These are phyloP conservation scores for Sporobolus alterniflorus DNA, from an alignment of 202 grass and related monocot species.

Conservation along the genomic window DNA sequence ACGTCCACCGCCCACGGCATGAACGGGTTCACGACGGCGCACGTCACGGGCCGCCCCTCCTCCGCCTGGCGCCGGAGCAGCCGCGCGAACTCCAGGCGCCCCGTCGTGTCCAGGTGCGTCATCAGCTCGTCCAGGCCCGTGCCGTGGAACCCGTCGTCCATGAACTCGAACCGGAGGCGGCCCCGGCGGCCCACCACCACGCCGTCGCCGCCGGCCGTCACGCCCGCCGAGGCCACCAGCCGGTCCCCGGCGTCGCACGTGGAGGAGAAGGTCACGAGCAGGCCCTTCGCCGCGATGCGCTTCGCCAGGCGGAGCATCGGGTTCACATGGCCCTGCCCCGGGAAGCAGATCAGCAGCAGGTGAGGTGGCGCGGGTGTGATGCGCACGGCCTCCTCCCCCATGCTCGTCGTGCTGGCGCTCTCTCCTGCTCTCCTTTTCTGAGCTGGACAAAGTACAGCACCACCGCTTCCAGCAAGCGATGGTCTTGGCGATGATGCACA, in stretches of 20 bases:
- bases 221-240: slow-evolving; percentile 41
- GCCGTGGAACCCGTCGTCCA: slow-evolving; percentile 34
- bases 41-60: slow-evolving; percentile 52
- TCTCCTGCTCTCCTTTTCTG: too few species aligned
- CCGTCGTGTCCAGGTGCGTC: slow-evolving; percentile 31
- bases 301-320: slow-evolving; percentile 85
- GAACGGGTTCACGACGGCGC: slow-evolving; percentile 83
- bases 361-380: slow-evolving; percentile 20
- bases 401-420: background rate
- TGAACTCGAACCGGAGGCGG: slow-evolving; percentile 77
- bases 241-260: slow-evolving; percentile 37
- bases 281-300: slow-evolving; percentile 69
- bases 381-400: slow-evolving; percentile 31
- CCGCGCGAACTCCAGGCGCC: slow-evolving; percentile 26
- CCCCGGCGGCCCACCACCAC: slow-evolving; percentile 44
- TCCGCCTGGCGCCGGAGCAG: slow-evolving; percentile 53
- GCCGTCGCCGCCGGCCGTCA: slow-evolving; percentile 42
- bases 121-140: slow-evolving; percentile 36
- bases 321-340: slow-evolving; percentile 83
- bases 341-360: slow-evolving; percentile 72
- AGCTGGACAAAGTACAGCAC: background rate
- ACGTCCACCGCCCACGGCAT: slow-evolving; percentile 72
- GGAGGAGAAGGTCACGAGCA: slow-evolving; percentile 76
- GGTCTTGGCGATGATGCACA: too few species aligned
- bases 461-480: too few species aligned